Evolutionary conservation across 768 basidiomycete species (phyloP), one percentile per base, ranked within the genome.

Genomic region (Termitomyces sp.): DNA sequence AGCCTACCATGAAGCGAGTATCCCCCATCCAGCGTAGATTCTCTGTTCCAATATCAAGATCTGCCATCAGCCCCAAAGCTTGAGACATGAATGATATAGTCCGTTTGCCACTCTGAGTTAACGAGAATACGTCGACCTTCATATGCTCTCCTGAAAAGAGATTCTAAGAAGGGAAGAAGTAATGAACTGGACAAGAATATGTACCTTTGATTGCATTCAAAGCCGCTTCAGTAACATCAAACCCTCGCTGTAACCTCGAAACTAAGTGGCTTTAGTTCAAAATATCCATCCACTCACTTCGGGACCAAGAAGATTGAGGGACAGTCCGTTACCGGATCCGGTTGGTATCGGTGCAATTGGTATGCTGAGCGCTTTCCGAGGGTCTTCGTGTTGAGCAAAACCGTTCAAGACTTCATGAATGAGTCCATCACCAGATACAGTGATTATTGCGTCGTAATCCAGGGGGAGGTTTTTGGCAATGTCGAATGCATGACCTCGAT

Each of bases 1-100:
- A 84, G 9, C 94, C 94, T 61, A 83, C 75, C 36, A 88, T 70
- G 71, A 96, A 96, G 9, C 94, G 87, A 12, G 81, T 76, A 67
- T 88, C 89, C 10, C 94, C 94, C 87, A 96, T 87, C 88, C 90
- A 94, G 9, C 92, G 83, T 46, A 95, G 73, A 66, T 91, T 76
- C 62, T 95, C 93, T 1, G 94, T 96, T 59, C 89, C 89, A 49
- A 91, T 74, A 73, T 94, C 93, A 45, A 93, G 61, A 63, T 95
- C 92, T 3, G 94, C 92, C 85, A 94, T 89, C 37, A 96, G 78
- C 3, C 94, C 94, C 25, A 92, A 69, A 3, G 87, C 82, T 74
- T 94, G 92, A 0, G 89, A 86, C 85, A 95, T 87, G 77, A 92
- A 95, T 14, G 91, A 92, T 68, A 91, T 79, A 2, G 77, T 79